A percentile compares a stretch with the other conserved stretches of the same genome.
phyloP scores from a whole-genome alignment of 257 asterid species.

The Leptodermis oblonga region DNA sequence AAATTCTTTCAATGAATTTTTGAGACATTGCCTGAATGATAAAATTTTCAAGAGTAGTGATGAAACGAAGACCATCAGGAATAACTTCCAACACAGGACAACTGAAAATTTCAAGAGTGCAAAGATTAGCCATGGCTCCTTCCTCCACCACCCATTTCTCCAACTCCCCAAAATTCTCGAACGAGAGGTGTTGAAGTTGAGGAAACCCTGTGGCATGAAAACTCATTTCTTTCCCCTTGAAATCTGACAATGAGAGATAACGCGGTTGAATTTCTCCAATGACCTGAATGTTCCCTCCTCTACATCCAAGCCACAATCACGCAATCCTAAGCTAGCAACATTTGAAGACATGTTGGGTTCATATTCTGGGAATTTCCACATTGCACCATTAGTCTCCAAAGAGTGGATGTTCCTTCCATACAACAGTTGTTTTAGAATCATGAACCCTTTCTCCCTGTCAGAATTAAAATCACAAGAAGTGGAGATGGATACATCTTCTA shows the following conservation, averaged over 20 bases:
- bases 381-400: accelerated
- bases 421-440: background rate
- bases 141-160: constrained; percentile 14
- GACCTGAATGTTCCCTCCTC: background rate
- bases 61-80: constrained; percentile 9
- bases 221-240: constrained; percentile 13
- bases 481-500: background rate
- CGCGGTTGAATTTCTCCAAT: constrained; percentile 15
- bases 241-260: background rate
- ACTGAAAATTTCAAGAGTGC: background rate
- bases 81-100: constrained; percentile 8
- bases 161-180: background rate
- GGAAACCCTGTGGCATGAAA: constrained; percentile 4
- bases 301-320: background rate
- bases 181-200: background rate
- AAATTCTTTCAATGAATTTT: background rate
- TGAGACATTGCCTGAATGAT: background rate
- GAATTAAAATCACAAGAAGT: background rate
- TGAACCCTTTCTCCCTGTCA: background rate
- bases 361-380: background rate
- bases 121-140: constrained; percentile 24
- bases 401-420: background rate
- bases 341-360: background rate
- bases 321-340: background rate
- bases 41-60: background rate